Percentiles rank a stretch among this genome's conserved stretches.
These are phyloP conservation scores for Hyaloperonospora brassicae DNA, from an alignment of 352 stramenopile genomes.

Conservation along the genomic window DNA sequence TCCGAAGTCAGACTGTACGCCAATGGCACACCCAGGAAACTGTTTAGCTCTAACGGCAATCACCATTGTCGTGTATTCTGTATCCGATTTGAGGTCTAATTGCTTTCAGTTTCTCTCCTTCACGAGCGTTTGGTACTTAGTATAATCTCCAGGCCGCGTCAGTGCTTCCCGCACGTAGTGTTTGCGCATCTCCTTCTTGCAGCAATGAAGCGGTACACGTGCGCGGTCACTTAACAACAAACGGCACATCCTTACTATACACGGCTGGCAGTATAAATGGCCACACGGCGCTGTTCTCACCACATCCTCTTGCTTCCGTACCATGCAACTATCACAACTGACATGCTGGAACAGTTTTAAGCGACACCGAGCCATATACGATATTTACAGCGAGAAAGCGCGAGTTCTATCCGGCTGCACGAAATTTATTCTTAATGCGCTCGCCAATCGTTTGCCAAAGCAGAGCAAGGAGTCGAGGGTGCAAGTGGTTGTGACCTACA, in stretches of 20 bases:
- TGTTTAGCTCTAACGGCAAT: conserved; percentile 46
- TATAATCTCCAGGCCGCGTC: conserved; percentile 19
- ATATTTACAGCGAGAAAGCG: conserved; percentile 15
- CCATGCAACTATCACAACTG: conserved; percentile 40
- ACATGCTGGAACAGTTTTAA: conserved; percentile 1
- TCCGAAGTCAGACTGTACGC: conserved; percentile 57
- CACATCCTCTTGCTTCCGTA: conserved; percentile 10
- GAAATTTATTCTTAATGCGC: conserved; percentile 19
- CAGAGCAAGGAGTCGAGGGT: conserved; percentile 10
- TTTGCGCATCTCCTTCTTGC: conserved; percentile 51
- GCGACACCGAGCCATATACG: conserved; percentile 15
- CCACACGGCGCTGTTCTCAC: conserved; percentile 42
- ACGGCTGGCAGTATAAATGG: conserved; percentile 49
- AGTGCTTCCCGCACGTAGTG: conserved; percentile 50
- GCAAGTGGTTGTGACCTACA: too few relatives aligned
- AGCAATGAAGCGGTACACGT: conserved; percentile 61
- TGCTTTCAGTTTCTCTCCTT: conserved; percentile 45
- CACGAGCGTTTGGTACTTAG: conserved; percentile 40
- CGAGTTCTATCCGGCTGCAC: conserved; percentile 17
- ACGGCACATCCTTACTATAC: conserved; percentile 49
- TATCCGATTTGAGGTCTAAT: conserved; percentile 51
- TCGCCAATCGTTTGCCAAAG: conserved; percentile 10
- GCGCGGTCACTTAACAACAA: conserved; percentile 48
- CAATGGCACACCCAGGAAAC: conserved; percentile 63
- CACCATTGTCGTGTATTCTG: conserved; percentile 48